Percentiles rank a stretch among this genome's conserved stretches.
Evolutionary conservation across 345 rosid genomes (phyloP).

Genomic region (Aquilaria sinensis): DNA sequence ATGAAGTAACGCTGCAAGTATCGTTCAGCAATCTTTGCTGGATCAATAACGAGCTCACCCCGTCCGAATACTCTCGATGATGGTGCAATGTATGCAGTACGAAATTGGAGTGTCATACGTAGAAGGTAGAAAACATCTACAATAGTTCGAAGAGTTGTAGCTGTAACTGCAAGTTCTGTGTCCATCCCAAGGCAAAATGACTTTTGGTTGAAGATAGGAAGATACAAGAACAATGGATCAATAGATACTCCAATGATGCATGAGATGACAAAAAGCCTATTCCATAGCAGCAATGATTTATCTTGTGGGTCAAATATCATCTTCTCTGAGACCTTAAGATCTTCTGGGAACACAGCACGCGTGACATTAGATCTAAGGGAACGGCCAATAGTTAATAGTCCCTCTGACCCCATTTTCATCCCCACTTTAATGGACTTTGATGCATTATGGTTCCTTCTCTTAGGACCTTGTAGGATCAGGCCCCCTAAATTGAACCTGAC

Average conservation of each 20-base stretch:
- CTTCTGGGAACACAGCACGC: slow-evolving; percentile 70
- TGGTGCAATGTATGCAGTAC: slow-evolving; percentile 81
- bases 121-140: slow-evolving; percentile 58
- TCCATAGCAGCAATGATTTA: slow-evolving; percentile 70
- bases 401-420: slow-evolving; percentile 54
- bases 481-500: slow-evolving; percentile 31
- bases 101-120: slow-evolving; percentile 74
- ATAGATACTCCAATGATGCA: slow-evolving; percentile 72
- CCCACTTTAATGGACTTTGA: slow-evolving; percentile 54
- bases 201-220: slow-evolving; percentile 52
- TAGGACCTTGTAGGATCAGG: slow-evolving; percentile 21
- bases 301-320: slow-evolving; percentile 79
- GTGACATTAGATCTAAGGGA: slow-evolving; percentile 43
- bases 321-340: slow-evolving; percentile 63
- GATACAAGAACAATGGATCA: slow-evolving; percentile 79
- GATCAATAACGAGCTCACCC: slow-evolving; percentile 89
- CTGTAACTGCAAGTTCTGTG: slow-evolving; percentile 45
- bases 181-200: slow-evolving; percentile 59
- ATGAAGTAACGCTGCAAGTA: slow-evolving; percentile 63
- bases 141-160: slow-evolving; percentile 47
- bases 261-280: slow-evolving; percentile 63
- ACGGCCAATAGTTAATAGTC: slow-evolving; percentile 48
- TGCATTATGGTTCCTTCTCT: slow-evolving; percentile 23
- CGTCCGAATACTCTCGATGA: slow-evolving; percentile 92
- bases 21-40: slow-evolving; percentile 64